These are phyloP conservation scores for Tolypocladium capitatum DNA, from an alignment of 2,329 filamentous ascomycete species.

Conservation along the genomic window DNA sequence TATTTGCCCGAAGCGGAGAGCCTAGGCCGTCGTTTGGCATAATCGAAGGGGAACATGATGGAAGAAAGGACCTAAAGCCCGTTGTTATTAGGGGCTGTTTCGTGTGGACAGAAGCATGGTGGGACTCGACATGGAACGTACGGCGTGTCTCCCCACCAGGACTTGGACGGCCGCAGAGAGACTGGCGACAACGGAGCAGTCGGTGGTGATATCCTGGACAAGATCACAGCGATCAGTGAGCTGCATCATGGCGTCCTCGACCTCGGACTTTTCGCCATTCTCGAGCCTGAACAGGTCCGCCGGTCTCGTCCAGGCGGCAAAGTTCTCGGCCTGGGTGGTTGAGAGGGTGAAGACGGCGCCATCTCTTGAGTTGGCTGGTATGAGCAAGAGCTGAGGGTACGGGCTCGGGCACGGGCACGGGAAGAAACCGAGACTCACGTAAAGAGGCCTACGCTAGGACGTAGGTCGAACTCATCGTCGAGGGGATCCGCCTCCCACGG, in stretches of 20 bases:
- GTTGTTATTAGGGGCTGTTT: constrained; percentile 1
- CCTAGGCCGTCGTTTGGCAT: constrained; percentile 38
- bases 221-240: constrained; percentile 56
- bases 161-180: constrained; percentile 68
- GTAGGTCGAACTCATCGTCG: constrained; percentile 45
- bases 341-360: constrained; percentile 59
- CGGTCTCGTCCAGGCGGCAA: constrained; percentile 73
- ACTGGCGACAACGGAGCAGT: constrained; percentile 94
- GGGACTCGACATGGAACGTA: constrained; percentile 23
- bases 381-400: neutral
- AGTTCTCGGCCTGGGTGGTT: constrained; percentile 56
- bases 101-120: neutral
- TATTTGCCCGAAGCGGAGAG: constrained; percentile 78
- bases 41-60: constrained; percentile 64
- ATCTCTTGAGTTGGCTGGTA: constrained; percentile 41
- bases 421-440: constrained; percentile 35
- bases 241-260: constrained; percentile 38
- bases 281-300: constrained; percentile 39
- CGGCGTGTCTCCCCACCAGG: constrained; percentile 54
- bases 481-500: constrained; percentile 62
- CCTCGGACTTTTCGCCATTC: constrained; percentile 12
- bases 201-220: constrained; percentile 88
- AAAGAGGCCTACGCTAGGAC: constrained; percentile 40
- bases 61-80: constrained; percentile 49
- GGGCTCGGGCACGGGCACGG: neutral